These are phyloP conservation scores for Sphaerulina populicola DNA, from an alignment of 2,329 filamentous ascomycete species.

Conservation along the genomic window DNA sequence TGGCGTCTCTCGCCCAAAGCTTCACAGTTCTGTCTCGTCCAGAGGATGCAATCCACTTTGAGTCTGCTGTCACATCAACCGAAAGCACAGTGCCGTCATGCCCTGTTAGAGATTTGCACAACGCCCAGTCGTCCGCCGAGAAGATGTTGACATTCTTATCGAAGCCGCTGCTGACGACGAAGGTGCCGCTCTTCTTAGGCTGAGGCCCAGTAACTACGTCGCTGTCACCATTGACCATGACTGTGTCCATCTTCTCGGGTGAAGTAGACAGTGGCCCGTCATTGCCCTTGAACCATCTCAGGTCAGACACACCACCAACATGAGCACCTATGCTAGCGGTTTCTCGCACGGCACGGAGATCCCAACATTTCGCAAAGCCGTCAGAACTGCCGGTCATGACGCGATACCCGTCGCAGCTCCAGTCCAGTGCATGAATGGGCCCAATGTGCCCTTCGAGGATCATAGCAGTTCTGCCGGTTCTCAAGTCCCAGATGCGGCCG, in stretches of 20 bases:
- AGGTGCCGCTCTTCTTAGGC: constrained; percentile 82
- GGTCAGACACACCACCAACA: constrained; percentile 79
- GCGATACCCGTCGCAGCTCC: constrained; percentile 85
- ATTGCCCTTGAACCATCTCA: constrained; percentile 85
- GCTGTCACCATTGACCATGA: constrained; percentile 19
- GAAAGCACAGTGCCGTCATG: constrained; percentile 90
- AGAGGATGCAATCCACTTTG: constrained; percentile 86
- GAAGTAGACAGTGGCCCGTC: constrained; percentile 62
- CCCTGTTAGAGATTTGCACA: constrained; percentile 77
- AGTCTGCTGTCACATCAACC: constrained; percentile 77
- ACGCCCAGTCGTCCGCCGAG: constrained; percentile 89
- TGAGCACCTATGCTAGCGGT: constrained; percentile 84
- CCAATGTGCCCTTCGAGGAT: constrained; percentile 88
- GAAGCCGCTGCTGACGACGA: constrained; percentile 84
- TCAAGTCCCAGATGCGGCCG: constrained; percentile 87
- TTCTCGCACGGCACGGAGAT: constrained; percentile 78
- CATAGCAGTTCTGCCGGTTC: constrained; percentile 90
- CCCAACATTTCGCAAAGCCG: constrained; percentile 97
- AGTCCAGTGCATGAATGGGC: constrained; percentile 87
- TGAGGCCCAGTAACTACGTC: constrained; percentile 11
- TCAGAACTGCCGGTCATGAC: constrained; percentile 87
- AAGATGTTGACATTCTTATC: constrained; percentile 94
- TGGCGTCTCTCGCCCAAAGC: constrained; percentile 83
- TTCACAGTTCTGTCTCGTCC: constrained; percentile 94
- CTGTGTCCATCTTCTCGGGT: constrained; percentile 43